Base-by-base conservation (phyloP, 83 land plant species). In the Picea engelmannii region DNA sequence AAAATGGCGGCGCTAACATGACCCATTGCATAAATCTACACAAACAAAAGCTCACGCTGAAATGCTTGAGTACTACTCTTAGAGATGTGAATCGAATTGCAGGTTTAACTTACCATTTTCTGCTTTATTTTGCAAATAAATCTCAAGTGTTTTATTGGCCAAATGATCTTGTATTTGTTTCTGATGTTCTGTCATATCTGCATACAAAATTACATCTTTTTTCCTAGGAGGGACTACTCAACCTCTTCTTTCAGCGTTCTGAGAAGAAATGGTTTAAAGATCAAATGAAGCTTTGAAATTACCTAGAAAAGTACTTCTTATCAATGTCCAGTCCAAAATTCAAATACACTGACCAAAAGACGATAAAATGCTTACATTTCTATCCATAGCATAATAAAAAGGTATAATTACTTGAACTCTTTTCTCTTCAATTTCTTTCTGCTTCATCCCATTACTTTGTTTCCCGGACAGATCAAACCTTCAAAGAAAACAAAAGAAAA, bases 381-480 rank as follows among this genome's bases (percentile, higher is more conserved):
- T 44, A 44, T 44, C 49, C 11, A 20, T 8, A 35, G 15, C 23
- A 49, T 20, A 7, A 38, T 31, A 1, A 31, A 62, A 64, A 31
- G 40, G 61, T 20, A 21, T 78, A 27, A 80, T 38, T 84, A 95
- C 98, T 76, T 95, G 89, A 74, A 88, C 79, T 78, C 92, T 83
- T 78, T 93, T 89, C 83, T 96, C 96, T 82, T 91, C 88, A 44
- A 71, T 18, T 16, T 91, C 95, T 81, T 94, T 93, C 79, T 85
- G 61, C 40, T 63, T 59, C 18, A 70, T 79, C 62, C 88, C 88
- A 82, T 62, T 74, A 62, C 79, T 84, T 59, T 82, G 84, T 78
- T 83, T 92, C 80, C 91, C 96, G n/a, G 93, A 84, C 9, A 96
- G 65, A 84, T 96, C 96, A 87, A 96, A 96, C 96, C 98, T 95